A percentile compares a stretch with the other conserved stretches of the same genome.
Conservation (phyloP, 2,329 filamentous ascomycete species). For the Hypoxylon rubiginosum region DNA sequence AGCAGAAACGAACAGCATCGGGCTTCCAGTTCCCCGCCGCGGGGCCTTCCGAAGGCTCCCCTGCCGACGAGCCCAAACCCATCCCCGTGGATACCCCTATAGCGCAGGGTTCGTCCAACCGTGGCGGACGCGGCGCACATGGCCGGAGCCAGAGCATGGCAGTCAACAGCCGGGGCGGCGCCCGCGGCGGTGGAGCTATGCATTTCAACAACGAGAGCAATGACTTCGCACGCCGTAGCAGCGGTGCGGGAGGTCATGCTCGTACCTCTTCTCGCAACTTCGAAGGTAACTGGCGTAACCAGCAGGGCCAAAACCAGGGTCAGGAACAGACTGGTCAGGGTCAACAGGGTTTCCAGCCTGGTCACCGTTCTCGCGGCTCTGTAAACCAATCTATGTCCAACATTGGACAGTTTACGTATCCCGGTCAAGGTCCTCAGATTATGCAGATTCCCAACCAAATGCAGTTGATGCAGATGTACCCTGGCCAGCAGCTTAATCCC, state of each 20-base stretch:
- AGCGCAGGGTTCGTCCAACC: constrained; percentile 60
- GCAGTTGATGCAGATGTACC: constrained; percentile 85
- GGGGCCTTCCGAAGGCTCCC: constrained; percentile 70
- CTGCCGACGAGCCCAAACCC: constrained; percentile 69
- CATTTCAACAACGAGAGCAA: constrained; percentile 65
- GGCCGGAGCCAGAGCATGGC: constrained; percentile 94
- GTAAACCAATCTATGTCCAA: constrained; percentile 87
- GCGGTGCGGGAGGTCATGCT: constrained; percentile 76
- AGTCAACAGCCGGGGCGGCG: constrained; percentile 76
- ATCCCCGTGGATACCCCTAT: constrained; percentile 59
- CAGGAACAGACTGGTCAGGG: constrained; percentile 69
- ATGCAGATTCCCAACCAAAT: constrained; percentile 90
- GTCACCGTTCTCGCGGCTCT: constrained; percentile 87
- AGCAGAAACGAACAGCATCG: constrained; percentile 94
- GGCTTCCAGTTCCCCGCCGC: constrained; percentile 95
- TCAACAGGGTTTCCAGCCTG: constrained; percentile 87
- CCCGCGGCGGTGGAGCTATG: constrained; percentile 72
- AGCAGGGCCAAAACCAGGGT: constrained; percentile 71
- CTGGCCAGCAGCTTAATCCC: constrained; percentile 86
- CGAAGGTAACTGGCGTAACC: constrained; percentile 97
- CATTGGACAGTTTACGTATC: constrained; percentile 90
- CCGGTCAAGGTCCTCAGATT: constrained; percentile 87
- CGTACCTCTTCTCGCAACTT: constrained; percentile 92
- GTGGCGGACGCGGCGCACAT: constrained; percentile 70
- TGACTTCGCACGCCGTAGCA: constrained; percentile 83